Evolutionary conservation across 1,284 basidiomycete species (phyloP).

Genomic region (Moesziomyces globuligerus): DNA sequence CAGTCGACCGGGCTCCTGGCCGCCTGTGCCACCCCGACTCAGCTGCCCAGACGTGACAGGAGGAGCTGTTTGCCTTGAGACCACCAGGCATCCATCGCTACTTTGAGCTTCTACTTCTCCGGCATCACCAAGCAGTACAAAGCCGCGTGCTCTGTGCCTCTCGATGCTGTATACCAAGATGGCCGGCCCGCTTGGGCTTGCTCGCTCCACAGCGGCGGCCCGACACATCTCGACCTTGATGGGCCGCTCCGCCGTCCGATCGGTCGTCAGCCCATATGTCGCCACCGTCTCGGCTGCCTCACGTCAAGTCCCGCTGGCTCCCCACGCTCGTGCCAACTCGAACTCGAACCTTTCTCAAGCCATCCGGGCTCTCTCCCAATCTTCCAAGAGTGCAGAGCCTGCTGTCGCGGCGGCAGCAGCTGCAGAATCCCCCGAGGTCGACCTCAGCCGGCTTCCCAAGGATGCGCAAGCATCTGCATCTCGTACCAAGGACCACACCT

Average conservation of each 20-base stretch:
- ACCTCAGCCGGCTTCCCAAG: neutral
- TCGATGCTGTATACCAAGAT: slow-evolving; percentile 39
- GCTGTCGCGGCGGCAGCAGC: slow-evolving; percentile 18
- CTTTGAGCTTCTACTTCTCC: neutral
- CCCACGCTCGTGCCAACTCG: slow-evolving; percentile 1
- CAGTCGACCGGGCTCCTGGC: neutral
- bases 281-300: neutral
- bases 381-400: slow-evolving; percentile 11
- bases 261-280: slow-evolving; percentile 2
- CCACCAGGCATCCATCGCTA: neutral
- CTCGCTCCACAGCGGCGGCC: slow-evolving; percentile 15
- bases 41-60: too few species aligned
- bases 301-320: slow-evolving; percentile 3
- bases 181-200: slow-evolving; percentile 25
- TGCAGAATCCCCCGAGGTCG: neutral
- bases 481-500: slow-evolving; percentile 39
- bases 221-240: slow-evolving; percentile 35
- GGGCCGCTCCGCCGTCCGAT: slow-evolving; percentile 12
- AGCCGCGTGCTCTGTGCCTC: neutral
- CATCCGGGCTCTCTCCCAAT: slow-evolving; percentile 25
- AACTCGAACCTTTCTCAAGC: slow-evolving; percentile 10
- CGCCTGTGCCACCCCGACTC: neutral
- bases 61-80: neutral
- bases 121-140: slow-evolving; percentile 7
- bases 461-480: neutral